These are phyloP conservation scores for Cryphonectria carpinicola DNA, from an alignment of 2,329 filamentous ascomycete species.

Conservation along the genomic window DNA sequence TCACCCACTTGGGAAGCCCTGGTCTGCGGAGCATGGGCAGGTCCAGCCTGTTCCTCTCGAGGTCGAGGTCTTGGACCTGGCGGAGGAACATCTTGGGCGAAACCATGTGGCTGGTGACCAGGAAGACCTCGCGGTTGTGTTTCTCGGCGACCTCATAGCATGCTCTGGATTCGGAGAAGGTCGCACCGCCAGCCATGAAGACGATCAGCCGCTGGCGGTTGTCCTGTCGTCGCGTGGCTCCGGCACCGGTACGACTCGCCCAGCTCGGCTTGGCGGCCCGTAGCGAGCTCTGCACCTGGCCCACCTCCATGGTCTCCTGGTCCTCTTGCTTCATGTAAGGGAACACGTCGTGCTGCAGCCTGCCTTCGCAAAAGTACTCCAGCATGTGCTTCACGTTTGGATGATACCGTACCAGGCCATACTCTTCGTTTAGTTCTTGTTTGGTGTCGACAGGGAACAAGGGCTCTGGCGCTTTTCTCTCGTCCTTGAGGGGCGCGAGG, in stretches of 20 bases:
- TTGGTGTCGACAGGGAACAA: constrained; percentile 73
- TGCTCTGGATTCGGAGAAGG: constrained; percentile 83
- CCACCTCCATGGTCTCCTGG: constrained; percentile 62
- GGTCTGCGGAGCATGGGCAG: constrained; percentile 78
- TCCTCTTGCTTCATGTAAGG: constrained; percentile 70
- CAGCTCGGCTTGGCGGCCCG: constrained; percentile 93
- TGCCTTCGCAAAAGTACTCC: constrained; percentile 70
- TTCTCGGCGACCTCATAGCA: constrained; percentile 85
- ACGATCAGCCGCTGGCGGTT: constrained; percentile 90
- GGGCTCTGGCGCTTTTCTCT: constrained; percentile 64
- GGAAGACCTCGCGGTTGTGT: constrained; percentile 79
- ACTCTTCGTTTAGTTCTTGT: constrained; percentile 69
- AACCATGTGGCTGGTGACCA: constrained; percentile 91
- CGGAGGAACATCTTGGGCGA: constrained; percentile 81
- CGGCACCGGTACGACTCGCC: constrained; percentile 68
- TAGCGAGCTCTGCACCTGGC: constrained; percentile 71
- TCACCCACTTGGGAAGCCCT: constrained; percentile 84
- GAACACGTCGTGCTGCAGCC: constrained; percentile 68
- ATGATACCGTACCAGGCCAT: constrained; percentile 84
- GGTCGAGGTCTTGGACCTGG: constrained; percentile 79
- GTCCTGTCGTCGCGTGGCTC: constrained; percentile 69
- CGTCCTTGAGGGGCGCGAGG: constrained; percentile 73
- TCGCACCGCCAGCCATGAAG: constrained; percentile 94
- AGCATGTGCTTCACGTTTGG: constrained; percentile 82
- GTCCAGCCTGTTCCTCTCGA: constrained; percentile 74